A percentile compares a stretch with the other conserved stretches of the same genome.
Evolutionary conservation across 2,329 filamentous ascomycete genomes (phyloP).

Genomic region (Corynespora cassiicola): DNA sequence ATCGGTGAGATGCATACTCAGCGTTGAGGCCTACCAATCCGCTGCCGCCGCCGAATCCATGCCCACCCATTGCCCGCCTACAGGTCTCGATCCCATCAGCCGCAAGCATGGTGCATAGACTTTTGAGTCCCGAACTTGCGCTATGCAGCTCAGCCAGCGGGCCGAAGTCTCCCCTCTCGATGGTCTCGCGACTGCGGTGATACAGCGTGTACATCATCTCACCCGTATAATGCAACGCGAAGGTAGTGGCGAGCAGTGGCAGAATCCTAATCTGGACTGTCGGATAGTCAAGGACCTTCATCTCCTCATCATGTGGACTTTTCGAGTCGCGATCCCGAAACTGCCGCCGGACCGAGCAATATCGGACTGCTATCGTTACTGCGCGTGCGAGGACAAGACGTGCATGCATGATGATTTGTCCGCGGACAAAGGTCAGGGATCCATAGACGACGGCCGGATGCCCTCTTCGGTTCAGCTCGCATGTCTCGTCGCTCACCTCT

Average conservation of each 20-base stretch:
- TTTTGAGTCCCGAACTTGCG: constrained; percentile 61
- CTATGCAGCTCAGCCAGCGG: constrained; percentile 59
- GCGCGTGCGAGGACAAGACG: constrained; percentile 59
- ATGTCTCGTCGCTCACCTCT: constrained; percentile 54
- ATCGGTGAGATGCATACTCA: constrained; percentile 32
- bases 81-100: constrained; percentile 63
- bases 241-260: constrained; percentile 60
- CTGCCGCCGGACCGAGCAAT: constrained; percentile 57
- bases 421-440: constrained; percentile 56
- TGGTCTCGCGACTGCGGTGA: constrained; percentile 51
- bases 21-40: constrained; percentile 60
- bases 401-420: constrained; percentile 57
- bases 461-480: constrained; percentile 53
- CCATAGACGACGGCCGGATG: constrained; percentile 60
- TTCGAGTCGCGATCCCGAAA: constrained; percentile 57
- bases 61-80: constrained; percentile 60
- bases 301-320: constrained; percentile 42
- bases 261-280: constrained; percentile 62
- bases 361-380: constrained; percentile 60
- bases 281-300: constrained; percentile 60
- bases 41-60: constrained; percentile 61
- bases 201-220: constrained; percentile 61
- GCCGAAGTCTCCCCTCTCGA: constrained; percentile 59
- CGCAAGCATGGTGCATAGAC: constrained; percentile 59
- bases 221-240: constrained; percentile 56